These are phyloP conservation scores for Pseudopyricularia javanii DNA, from an alignment of 2,329 filamentous ascomycete genomes.

Conservation along the genomic window DNA sequence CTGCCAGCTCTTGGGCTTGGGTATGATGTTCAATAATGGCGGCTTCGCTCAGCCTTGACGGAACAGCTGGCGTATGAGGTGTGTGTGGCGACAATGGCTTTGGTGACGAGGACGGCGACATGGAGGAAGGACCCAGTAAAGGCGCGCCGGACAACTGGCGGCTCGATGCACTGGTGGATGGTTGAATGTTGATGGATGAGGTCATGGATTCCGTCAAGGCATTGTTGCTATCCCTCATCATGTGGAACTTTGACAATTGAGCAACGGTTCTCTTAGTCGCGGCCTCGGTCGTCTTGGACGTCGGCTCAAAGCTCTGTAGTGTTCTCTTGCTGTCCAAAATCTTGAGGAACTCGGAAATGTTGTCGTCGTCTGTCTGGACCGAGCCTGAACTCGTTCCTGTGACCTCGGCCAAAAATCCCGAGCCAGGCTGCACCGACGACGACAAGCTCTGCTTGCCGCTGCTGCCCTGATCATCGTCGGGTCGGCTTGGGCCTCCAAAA, in stretches of 20 bases:
- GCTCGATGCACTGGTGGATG: constrained; percentile 65
- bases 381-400: constrained; percentile 56
- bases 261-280: constrained; percentile 65
- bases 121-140: constrained; percentile 59
- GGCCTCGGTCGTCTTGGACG: constrained; percentile 52
- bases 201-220: constrained; percentile 87
- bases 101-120: constrained; percentile 79
- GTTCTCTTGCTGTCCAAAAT: constrained; percentile 80
- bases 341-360: constrained; percentile 87
- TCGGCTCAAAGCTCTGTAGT: constrained; percentile 62
- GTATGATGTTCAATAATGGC: constrained; percentile 67
- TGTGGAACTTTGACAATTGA: constrained; percentile 73
- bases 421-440: constrained; percentile 64
- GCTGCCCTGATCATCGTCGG: constrained; percentile 62
- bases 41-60: constrained; percentile 84
- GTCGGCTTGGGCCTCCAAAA: constrained; percentile 58
- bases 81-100: constrained; percentile 85
- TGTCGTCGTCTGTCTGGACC: constrained; percentile 69
- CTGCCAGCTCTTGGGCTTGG: constrained; percentile 14
- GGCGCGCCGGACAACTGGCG: constrained; percentile 46
- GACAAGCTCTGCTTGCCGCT: constrained; percentile 70
- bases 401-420: constrained; percentile 62
- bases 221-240: constrained; percentile 81
- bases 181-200: constrained; percentile 73
- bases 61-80: constrained; percentile 85